Evolutionary conservation across 208 protist genomes (phyloP).

Genomic region (Wallacemonas sp.): DNA sequence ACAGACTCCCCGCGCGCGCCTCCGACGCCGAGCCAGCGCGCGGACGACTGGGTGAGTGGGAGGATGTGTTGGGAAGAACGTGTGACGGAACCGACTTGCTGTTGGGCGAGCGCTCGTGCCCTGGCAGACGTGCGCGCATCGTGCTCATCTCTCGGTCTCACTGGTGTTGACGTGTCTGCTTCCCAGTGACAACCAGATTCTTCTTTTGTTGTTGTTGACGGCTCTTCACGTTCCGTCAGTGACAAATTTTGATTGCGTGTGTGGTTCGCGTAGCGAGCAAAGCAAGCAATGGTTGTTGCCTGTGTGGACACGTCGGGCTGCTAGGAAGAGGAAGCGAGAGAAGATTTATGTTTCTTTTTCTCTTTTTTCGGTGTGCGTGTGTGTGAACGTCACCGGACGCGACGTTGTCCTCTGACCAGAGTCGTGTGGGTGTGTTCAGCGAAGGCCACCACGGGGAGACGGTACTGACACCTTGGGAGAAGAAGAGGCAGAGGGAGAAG

Average conservation of each 20-base stretch:
- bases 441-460: too few species aligned
- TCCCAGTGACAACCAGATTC: neutral
- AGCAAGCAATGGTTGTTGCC: too few species aligned
- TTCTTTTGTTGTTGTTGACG: slow-evolving; percentile 1
- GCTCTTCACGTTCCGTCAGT: neutral
- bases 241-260: too few species aligned
- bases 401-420: too few species aligned
- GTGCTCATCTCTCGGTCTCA: neutral
- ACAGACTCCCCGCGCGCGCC: neutral
- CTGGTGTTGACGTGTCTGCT: neutral
- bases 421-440: too few species aligned
- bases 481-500: slow-evolving; percentile 1
- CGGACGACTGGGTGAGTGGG: neutral
- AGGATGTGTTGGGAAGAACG: neutral
- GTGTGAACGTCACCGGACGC: too few species aligned
- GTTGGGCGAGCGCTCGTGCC: neutral
- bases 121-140: neutral
- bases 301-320: too few species aligned
- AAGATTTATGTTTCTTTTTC: too few species aligned
- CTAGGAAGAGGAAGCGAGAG: too few species aligned
- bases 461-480: neutral
- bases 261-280: too few species aligned
- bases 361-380: too few species aligned
- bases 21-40: neutral
- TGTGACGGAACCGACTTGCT: neutral